phyloP scores from a whole-genome alignment of 306 rosid genomes.

The Mimosa bimucronata region DNA sequence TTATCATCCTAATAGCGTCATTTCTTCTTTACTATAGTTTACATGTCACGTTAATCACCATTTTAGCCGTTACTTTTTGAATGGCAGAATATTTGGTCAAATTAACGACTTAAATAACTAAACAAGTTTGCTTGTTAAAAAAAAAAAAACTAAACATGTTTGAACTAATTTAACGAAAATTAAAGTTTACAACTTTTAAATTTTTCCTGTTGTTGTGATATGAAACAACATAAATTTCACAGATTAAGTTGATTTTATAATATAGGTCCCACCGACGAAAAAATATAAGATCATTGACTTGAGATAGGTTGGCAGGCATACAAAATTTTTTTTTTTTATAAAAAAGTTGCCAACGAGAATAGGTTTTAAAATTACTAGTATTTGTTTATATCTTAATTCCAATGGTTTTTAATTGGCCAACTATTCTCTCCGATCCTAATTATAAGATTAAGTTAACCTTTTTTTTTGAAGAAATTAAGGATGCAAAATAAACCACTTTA shows the following conservation, averaged over 20 bases:
- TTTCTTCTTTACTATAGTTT: too few relatives aligned
- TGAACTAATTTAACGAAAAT: not conserved
- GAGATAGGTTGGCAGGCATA: not conserved
- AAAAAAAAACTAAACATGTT: not conserved
- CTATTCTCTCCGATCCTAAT: too few relatives aligned
- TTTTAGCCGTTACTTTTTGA: not conserved
- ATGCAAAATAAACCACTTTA: too few relatives aligned
- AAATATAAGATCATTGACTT: not conserved
- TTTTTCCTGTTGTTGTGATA: not conserved
- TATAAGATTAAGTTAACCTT: too few relatives aligned
- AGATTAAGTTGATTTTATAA: not conserved
- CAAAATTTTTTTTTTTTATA: too few relatives aligned
- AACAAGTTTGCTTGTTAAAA: too few relatives aligned
- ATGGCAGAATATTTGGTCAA: not conserved
- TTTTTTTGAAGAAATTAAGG: too few relatives aligned
- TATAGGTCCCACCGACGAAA: not conserved
- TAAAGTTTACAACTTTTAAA: not conserved
- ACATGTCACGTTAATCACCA: not conserved
- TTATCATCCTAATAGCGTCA: not conserved
- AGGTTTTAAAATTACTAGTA: too few relatives aligned
- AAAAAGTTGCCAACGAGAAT: too few relatives aligned
- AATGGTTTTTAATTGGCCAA: too few relatives aligned
- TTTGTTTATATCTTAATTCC: too few relatives aligned
- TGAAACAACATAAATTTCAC: not conserved
- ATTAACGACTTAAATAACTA: not conserved